Conservation (phyloP, 2,329 filamentous ascomycete species). For the Parastagonospora avenae region DNA sequence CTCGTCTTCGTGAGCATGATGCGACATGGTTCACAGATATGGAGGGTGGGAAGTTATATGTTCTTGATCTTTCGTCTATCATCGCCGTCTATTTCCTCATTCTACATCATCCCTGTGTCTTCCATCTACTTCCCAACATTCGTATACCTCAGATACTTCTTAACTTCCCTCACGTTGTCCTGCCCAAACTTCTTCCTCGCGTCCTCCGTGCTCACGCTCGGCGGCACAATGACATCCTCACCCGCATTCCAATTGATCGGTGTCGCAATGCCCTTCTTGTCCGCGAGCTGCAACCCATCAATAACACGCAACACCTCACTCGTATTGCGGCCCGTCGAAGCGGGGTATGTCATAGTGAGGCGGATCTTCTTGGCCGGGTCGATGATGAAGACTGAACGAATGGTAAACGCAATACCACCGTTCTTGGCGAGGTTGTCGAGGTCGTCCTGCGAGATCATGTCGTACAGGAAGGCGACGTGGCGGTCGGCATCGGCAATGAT, state of each 20-base stretch:
- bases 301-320: conserved; percentile 63
- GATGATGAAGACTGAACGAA: conserved; percentile 93
- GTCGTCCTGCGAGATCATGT: conserved; percentile 59
- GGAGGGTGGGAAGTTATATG: not conserved
- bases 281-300: conserved; percentile 67
- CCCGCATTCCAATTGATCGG: conserved; percentile 90
- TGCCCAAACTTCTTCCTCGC: conserved; percentile 88
- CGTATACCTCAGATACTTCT: conserved; percentile 76
- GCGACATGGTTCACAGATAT: too few species aligned
- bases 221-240: conserved; percentile 91
- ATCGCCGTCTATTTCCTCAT: not conserved
- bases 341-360: conserved; percentile 89
- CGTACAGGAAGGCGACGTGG: conserved; percentile 55
- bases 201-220: conserved; percentile 79
- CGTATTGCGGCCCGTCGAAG: conserved; percentile 74
- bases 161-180: conserved; percentile 58
- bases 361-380: conserved; percentile 93
- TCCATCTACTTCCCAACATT: conserved; percentile 46
- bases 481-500: conserved; percentile 58
- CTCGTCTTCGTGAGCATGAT: too few species aligned
- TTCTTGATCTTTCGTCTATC: not conserved
- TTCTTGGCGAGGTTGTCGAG: conserved; percentile 61
- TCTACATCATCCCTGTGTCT: not conserved
- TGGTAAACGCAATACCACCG: conserved; percentile 79
- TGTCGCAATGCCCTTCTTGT: conserved; percentile 86